Evolutionary conservation across 345 rosid species (phyloP).

Genomic region (Lenwebbia sp.): DNA sequence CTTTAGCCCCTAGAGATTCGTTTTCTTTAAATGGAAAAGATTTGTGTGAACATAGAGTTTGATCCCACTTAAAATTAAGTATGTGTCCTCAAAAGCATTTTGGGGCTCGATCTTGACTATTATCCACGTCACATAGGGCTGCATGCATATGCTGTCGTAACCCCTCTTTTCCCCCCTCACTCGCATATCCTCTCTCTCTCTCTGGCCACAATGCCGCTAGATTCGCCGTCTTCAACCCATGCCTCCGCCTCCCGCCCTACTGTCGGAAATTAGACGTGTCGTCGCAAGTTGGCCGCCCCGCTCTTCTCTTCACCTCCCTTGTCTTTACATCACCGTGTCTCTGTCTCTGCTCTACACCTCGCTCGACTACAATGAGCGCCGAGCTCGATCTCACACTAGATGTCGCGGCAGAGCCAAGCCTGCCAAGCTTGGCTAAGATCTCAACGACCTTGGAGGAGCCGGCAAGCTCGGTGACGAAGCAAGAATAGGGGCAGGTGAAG

Average conservation of each 20-base stretch:
- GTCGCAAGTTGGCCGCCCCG: background rate
- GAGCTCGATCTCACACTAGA: background rate
- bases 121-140: background rate
- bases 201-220: too few relatives aligned
- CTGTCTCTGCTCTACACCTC: background rate
- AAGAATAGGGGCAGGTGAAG: background rate
- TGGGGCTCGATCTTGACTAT: background rate
- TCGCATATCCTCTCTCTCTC: too few relatives aligned
- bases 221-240: background rate
- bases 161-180: too few relatives aligned
- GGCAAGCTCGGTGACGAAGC: background rate
- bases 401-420: rapidly evolving
- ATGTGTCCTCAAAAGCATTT: background rate
- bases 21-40: background rate
- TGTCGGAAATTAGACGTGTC: background rate
- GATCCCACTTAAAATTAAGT: background rate
- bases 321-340: background rate
- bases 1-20: background rate
- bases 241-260: background rate
- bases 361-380: background rate
- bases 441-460: background rate
- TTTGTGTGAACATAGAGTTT: background rate
- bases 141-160: background rate
- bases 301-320: background rate
- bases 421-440: background rate